A percentile compares a stretch with the other conserved stretches of the same genome.
Conservation (phyloP, 2,329 filamentous ascomycete genomes). For the Ceratocystis alfenasii region DNA sequence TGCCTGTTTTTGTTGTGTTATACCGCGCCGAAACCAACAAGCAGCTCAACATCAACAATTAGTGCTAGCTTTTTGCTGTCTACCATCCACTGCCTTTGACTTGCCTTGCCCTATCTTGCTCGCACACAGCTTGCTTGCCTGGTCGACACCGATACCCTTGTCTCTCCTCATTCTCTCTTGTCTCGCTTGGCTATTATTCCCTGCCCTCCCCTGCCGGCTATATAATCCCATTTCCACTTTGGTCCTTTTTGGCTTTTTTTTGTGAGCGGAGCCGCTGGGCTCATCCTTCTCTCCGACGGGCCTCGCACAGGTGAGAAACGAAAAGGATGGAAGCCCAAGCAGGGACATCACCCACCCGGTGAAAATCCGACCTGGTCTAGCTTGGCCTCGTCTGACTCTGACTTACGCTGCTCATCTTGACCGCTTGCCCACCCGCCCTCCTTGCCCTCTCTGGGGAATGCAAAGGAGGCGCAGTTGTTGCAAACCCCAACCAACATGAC, state of each 20-base stretch:
- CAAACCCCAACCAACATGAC: background rate
- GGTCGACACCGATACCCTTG: slow-evolving; percentile 6
- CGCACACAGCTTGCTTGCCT: too few species aligned
- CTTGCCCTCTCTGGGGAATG: background rate
- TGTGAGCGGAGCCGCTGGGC: slow-evolving; percentile 12
- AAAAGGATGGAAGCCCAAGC: slow-evolving; percentile 1
- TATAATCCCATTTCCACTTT: background rate
- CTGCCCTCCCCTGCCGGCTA: slow-evolving; percentile 3
- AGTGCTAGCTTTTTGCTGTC: background rate
- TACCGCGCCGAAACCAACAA: background rate
- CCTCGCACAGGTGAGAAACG: background rate
- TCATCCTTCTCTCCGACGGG: slow-evolving; percentile 12
- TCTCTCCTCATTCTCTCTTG: slow-evolving; percentile 5
- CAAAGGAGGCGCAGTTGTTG: slow-evolving; percentile 7
- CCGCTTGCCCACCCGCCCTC: background rate
- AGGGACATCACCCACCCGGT: background rate
- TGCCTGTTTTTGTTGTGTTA: background rate
- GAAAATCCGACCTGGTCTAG: background rate
- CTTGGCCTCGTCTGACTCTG: background rate
- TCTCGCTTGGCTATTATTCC: slow-evolving; percentile 10
- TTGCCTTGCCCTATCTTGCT: too few species aligned
- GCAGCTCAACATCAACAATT: background rate
- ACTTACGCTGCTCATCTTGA: background rate
- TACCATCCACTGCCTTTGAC: too few species aligned
- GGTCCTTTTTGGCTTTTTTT: slow-evolving; percentile 11